These are phyloP conservation scores for Fragaria nilgerrensis DNA, from an alignment of 306 rosid genomes.

Conservation along the genomic window DNA sequence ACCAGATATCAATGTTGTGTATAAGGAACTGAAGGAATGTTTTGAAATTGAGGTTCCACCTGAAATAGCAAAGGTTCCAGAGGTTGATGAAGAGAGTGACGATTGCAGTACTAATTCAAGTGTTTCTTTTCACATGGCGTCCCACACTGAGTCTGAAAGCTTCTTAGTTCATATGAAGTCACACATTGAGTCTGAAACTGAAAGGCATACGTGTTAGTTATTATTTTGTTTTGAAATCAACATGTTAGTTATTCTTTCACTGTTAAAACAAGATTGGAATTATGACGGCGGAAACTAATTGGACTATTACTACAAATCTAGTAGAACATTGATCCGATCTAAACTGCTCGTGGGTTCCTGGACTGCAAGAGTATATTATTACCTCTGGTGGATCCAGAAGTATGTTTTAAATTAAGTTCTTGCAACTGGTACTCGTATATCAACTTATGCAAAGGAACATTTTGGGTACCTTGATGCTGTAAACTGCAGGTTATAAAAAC, in stretches of 20 bases:
- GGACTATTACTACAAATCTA: not conserved
- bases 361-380: too few relatives aligned
- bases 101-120: not conserved
- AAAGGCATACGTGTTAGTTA: not conserved
- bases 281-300: not conserved
- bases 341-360: too few relatives aligned
- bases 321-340: too few relatives aligned
- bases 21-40: conserved; percentile 20
- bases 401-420: too few relatives aligned
- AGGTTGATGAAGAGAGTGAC: not conserved
- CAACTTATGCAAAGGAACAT: too few relatives aligned
- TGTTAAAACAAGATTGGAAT: not conserved
- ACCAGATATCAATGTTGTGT: conserved; percentile 23
- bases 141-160: not conserved
- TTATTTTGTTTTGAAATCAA: too few relatives aligned
- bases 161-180: not conserved
- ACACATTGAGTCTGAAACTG: not conserved
- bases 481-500: too few relatives aligned
- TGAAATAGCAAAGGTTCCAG: not conserved
- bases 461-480: too few relatives aligned
- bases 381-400: too few relatives aligned
- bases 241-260: not conserved
- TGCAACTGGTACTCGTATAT: too few relatives aligned
- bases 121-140: not conserved
- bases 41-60: conserved; percentile 18